Evolutionary conservation across 768 basidiomycete species (phyloP), one percentile per base, ranked within the genome.

Genomic region (Albatrellus ellisii): DNA sequence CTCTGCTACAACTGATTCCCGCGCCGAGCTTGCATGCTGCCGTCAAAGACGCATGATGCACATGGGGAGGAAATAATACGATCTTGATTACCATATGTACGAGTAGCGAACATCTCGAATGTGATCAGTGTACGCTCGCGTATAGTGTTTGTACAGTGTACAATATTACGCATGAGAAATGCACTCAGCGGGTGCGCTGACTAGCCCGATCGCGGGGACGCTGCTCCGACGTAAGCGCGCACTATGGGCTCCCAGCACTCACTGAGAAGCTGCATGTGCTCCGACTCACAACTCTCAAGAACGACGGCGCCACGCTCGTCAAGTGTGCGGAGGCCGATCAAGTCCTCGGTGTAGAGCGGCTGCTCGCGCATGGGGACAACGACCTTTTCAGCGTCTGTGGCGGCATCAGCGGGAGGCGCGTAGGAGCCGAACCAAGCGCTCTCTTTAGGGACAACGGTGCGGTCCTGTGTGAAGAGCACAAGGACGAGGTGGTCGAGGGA

Each of bases 341-440:
- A 85, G 54, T 91, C 80, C 50, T 86, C 75, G 6, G 54, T 53
- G 56, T 90, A 91, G 18, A 91, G 57, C 8, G 73, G 75, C 45
- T 89, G 87, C 40, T 56, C 56, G 26, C 65, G 70, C 83, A 91
- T 81, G 2, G 83, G 77, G 22, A 89, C 61, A 33, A 84, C 67
- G 1, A 53, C 52, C 53, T 55, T 62, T 35, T 57, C 56, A n/a
- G n/a, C n/a, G 32, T 44, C 33, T 4, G 29, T 40, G 27, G 35
- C 28, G 6, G 61, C 61, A 14, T 68, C 64, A 15, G 64, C 59
- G 6, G 55, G 44, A 2, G 60, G 62, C 2, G 65, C 66, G 52
- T 81, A 79, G 3, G 81, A 79, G 5, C 83, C 86, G 59, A 91
- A 90, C 87, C 86, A 89, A 9, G 82, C 63, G 51, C 74, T 84